These are phyloP conservation scores for Lodderomyces oxycetoniae DNA, from an alignment of 1,139 yeast species.

Conservation along the genomic window DNA sequence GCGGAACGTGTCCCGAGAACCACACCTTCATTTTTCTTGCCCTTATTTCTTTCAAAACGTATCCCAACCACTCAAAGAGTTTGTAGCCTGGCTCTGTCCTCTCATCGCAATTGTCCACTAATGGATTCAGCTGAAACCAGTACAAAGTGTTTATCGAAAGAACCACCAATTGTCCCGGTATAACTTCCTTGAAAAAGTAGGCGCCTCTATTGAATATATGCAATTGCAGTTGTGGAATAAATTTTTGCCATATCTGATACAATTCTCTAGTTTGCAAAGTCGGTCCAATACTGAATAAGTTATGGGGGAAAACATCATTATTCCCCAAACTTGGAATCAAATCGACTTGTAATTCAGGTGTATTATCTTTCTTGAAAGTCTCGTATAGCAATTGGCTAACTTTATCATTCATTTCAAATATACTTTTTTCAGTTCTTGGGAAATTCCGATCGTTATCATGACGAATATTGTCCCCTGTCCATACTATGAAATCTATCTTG, in stretches of 20 bases:
- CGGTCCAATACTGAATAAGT: constrained; percentile 78
- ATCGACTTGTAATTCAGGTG: constrained; percentile 45
- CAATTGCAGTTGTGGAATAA: constrained; percentile 73
- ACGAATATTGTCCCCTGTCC: constrained; percentile 89
- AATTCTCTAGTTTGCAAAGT: constrained; percentile 77
- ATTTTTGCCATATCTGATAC: constrained; percentile 65
- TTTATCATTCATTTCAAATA: constrained; percentile 61
- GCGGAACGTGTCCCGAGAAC: constrained; percentile 87
- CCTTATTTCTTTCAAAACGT: constrained; percentile 67
- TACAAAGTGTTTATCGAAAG: constrained; percentile 74
- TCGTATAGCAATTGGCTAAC: constrained; percentile 53
- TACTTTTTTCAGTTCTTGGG: constrained; percentile 70
- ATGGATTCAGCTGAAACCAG: constrained; percentile 69
- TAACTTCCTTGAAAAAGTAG: constrained; percentile 67
- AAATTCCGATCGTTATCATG: constrained; percentile 73
- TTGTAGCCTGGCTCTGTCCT: constrained; percentile 76
- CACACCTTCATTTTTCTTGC: constrained; percentile 77
- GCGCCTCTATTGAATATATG: constrained; percentile 74
- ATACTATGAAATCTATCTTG: constrained; percentile 75
- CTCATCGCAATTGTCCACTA: constrained; percentile 74
- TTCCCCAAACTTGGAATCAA: constrained; percentile 73
- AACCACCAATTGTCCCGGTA: constrained; percentile 73
- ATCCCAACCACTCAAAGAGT: constrained; percentile 73
- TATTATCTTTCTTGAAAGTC: constrained; percentile 38
- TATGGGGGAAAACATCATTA: constrained; percentile 87